Evolutionary conservation across 768 basidiomycete genomes (phyloP), one percentile per base, ranked within the genome.

Genomic region (Amanita pallidorosea): DNA sequence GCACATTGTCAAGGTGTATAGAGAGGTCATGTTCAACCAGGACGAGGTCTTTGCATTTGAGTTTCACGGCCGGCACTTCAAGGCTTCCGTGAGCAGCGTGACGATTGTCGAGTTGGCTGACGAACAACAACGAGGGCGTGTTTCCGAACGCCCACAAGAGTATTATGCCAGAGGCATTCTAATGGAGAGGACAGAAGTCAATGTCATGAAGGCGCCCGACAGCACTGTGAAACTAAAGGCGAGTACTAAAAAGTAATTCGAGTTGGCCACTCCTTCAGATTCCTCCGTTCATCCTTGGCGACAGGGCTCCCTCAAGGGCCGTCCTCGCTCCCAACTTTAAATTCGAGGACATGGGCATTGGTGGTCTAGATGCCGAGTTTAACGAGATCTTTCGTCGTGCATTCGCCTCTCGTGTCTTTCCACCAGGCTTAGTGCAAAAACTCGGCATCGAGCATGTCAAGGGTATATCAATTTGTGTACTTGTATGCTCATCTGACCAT

Each of bases 321-420:
- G 95, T 99, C 57, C 77, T 99, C 8, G 84, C 92, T 0, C 92
- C 96, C 1, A 97, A 97, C 67, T 99, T 99, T 79, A 98, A 96
- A 67, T 99, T 99, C 55, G 89, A 95, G 61, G 96, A 99, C 65
- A 98, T 99, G 95, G 96, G 96, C 15, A 98, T 99, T 60, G 96
- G 96, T 61, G 96, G 96, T 60, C 73, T 99, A 31, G 96, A 99
- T 64, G 74, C 80, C 7, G 96, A 99, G 63, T 99, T 99, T 63
- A 81, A 81, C 51, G 84, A 91, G 38, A 99, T 99, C 61, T 99
- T 99, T 74, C 88, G 96, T 63, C 87, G 96, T 60, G 96, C 96
- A 0, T 99, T 99, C 63, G 94, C 96, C 0, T 91, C 88, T 44
- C 90, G 96, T 42, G 92, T 99, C n/a, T 99, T 98, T 68, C 96